Evolutionary conservation across 75 land plant species (phyloP).

Genomic region (Adiantum capillusveneris): DNA sequence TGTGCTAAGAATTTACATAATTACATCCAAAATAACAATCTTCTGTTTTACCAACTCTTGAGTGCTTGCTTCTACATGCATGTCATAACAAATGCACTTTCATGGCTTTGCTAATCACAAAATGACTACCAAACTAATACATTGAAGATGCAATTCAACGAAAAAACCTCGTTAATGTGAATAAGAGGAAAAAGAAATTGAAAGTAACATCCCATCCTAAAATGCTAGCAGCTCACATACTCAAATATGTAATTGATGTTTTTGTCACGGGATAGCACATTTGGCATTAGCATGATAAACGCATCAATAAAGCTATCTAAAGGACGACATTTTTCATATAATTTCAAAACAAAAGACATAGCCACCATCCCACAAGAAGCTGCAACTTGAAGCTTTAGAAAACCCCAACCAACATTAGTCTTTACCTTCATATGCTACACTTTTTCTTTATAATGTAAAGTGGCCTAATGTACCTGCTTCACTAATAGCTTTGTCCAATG

Average conservation of each 20-base stretch:
- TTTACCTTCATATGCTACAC: not conserved
- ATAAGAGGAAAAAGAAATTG: too few species aligned
- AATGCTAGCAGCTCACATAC: too few species aligned
- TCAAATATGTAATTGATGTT: conserved; percentile 79
- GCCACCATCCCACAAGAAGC: conserved; percentile 72
- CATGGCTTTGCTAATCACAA: too few species aligned
- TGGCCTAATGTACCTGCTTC: conserved; percentile 49
- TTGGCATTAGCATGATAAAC: conserved; percentile 84
- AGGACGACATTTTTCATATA: conserved; percentile 72
- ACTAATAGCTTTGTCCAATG: conserved; percentile 92
- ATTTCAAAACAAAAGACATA: conserved; percentile 68
- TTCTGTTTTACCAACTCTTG: too few species aligned
- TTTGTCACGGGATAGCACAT: conserved; percentile 76
- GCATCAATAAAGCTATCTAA: conserved; percentile 57
- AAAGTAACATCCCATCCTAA: too few species aligned
- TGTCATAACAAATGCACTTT: too few species aligned
- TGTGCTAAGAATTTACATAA: too few species aligned
- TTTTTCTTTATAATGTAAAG: not conserved
- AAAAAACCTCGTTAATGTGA: too few species aligned
- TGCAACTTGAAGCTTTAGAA: conserved; percentile 59
- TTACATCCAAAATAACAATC: too few species aligned
- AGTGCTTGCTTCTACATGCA: too few species aligned
- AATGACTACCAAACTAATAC: too few species aligned
- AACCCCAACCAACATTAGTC: not conserved
- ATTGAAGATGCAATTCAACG: too few species aligned